phyloP scores from a whole-genome alignment of 306 rosid genomes.

The Medicago ruthenica region DNA sequence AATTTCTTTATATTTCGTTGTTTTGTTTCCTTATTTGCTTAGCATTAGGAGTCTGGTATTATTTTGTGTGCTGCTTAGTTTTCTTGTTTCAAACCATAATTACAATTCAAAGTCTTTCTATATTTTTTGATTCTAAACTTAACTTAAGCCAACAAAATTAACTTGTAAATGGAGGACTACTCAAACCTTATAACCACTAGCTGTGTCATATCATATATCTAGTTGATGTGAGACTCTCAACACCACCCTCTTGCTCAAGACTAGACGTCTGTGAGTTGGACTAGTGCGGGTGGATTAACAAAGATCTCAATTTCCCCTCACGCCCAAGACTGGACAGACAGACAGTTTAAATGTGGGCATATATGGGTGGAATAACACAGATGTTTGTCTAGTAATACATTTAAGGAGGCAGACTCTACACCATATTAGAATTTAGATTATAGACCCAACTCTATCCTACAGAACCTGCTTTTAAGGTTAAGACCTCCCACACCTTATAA shows the following conservation, averaged over 20 bases:
- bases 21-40: neutral
- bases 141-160: neutral
- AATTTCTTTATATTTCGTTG: neutral
- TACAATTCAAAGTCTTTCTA: neutral
- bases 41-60: neutral
- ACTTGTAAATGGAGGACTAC: neutral
- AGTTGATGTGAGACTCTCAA: neutral
- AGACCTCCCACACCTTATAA: too few relatives aligned
- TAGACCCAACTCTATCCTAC: too few relatives aligned
- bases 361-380: neutral
- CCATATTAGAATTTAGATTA: too few relatives aligned
- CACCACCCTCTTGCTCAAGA: neutral
- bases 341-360: neutral
- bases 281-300: neutral
- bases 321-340: neutral
- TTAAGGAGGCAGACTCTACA: too few relatives aligned
- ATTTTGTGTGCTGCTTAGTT: neutral
- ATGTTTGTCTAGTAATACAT: too few relatives aligned
- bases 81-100: neutral
- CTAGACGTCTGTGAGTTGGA: neutral
- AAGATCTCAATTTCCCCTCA: neutral
- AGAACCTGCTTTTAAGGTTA: too few relatives aligned
- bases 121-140: neutral
- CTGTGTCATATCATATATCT: slow-evolving; percentile 6
- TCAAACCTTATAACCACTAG: neutral